Base-by-base conservation (phyloP, 1,139 yeast genomes). In the Pichia norvegensis region DNA sequence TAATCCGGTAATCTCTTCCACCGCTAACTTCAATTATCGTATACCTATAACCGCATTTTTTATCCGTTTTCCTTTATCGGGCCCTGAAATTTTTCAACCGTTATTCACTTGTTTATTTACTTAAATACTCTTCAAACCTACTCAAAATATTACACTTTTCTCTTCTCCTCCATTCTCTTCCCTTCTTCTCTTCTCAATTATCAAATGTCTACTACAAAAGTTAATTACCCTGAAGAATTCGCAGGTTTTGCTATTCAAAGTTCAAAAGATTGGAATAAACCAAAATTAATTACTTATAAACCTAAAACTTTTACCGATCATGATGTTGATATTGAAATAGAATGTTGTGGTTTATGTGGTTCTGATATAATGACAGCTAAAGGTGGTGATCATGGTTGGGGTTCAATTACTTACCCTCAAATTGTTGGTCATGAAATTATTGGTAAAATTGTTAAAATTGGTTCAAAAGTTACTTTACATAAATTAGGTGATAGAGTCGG, bases 291-390 rank as follows among this genome's bases (percentile, higher is more conserved):
- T 45, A 53, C 58, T 16, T 68, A 55, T 54, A 58, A 54, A 40
- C 72, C 72, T 46, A 71, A 72, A 55, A 53, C 55, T 33, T 76
- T 75, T 60, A 84, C 77, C 56, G 76, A 78, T 49, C 62, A 77
- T 43, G 85, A 84, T 33, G 67, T 76, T 16, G 85, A 83, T 52
- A 66, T 67, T 17, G 71, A 71, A 36, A 59, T 60, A 46, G 67
- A 70, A 52, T 69, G 70, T 50, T 76, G 85, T 60, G 86, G 85
- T 41, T 65, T 80, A 48, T 80, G 86, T 65, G 84, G 81, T 33
- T 68, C 79, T 25, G 78, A 73, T 52, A 60, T 70, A 39, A 73
- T 69, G 63, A 67, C 72, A 23, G 58, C 59, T 56, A 65, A 38
- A 55, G 63, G 51, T 67, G 57, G 56, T 40, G 59, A 55, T 22